Evolutionary conservation across 23 red algal genomes (phyloP), one percentile per base, ranked within the genome.

Genomic region (Chondrus crispus): DNA sequence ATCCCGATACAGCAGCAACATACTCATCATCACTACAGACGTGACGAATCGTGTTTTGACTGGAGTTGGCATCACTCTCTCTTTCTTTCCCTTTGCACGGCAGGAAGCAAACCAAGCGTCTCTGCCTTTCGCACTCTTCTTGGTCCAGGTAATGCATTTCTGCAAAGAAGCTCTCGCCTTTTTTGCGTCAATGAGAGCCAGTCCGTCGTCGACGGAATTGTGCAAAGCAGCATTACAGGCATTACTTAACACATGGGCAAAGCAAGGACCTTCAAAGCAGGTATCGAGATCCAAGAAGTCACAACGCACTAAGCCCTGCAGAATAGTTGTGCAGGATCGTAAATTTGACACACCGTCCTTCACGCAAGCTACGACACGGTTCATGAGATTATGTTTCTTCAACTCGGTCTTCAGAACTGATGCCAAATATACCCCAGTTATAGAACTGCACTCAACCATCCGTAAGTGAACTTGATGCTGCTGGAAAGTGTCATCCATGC

Each of bases 81-180:
- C 58, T 9, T n/a, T 64, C 5, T 64, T 64, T 8, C 35, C 4
- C 58, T 64, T 16, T 8, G 58, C 58, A 9, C 16, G 5, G 14
- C 16, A 64, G 24, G 58, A 19, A n/a, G 58, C 5, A 8, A 30
- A 64, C 5, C 5, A 64, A 64, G 58, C 58, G 4, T 64, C 58
- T 30, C 16, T n/a, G 26, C 58, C 58, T 64, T 64, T 9, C 26
- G 58, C 26, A 19, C 5, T 64, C 14, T 64, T 64, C 16, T 64
- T 64, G 58, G 58, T 64, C 58, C 58, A 64, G 58, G 58, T 64
- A 30, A 64, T 64, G 60, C 60, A 66, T 66, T 66, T 66, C 60
- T 66, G 1, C 60, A 66, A 1, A 1, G 60, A 9, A 32, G 60
- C 60, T 66, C 60, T 66, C 35, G 35, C n/a, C 60, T 32, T 66